phyloP scores from a whole-genome alignment of 345 rosid species.

The Hypericum perforatum region DNA sequence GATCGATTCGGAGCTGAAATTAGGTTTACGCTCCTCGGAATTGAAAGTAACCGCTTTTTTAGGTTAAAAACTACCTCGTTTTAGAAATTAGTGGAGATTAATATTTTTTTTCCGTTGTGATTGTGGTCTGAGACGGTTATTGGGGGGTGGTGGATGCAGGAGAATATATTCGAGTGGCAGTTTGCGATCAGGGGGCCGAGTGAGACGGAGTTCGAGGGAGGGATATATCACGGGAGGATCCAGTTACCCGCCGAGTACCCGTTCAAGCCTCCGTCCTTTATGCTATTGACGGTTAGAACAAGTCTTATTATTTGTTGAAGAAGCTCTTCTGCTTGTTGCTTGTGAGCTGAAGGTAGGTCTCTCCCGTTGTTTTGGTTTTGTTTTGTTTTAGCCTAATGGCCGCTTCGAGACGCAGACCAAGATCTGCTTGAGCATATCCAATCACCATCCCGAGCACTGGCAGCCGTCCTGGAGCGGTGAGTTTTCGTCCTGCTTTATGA shows the following conservation, averaged over 20 bases:
- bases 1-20: too few relatives aligned
- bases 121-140: not conserved
- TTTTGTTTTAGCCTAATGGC: constrained; percentile 62
- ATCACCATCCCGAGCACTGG: constrained; percentile 99
- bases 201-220: constrained; percentile 89
- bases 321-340: not conserved
- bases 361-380: not conserved
- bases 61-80: too few relatives aligned
- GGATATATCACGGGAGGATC: constrained; percentile 96
- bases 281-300: constrained; percentile 65
- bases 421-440: constrained; percentile 91
- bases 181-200: constrained; percentile 81
- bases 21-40: not conserved
- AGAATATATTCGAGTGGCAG: constrained; percentile 97
- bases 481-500: not conserved
- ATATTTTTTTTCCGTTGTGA: not conserved
- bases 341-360: too few relatives aligned
- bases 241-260: constrained; percentile 94
- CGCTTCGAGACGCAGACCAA: constrained; percentile 91
- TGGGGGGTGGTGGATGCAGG: constrained; percentile 32
- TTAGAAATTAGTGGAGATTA: not conserved
- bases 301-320: not conserved
- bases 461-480: constrained; percentile 99
- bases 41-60: not conserved
- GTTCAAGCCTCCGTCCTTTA: constrained; percentile 94